Evolutionary conservation across 1,139 yeast species (phyloP).

Genomic region (Suzukiozyma palmioleophila): DNA sequence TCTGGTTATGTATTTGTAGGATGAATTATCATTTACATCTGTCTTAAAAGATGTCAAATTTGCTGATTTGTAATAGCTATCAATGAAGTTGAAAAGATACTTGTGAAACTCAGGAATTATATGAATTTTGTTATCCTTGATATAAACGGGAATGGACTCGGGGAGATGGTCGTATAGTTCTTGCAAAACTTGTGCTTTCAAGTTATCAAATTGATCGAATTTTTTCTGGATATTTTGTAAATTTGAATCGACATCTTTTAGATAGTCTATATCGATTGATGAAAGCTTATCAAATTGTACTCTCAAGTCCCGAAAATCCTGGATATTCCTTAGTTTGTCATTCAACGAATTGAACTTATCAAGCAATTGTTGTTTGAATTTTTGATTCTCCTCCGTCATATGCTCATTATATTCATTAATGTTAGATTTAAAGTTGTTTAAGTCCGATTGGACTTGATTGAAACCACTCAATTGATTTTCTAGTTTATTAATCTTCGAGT

Average conservation of each 20-base stretch:
- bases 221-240: constrained; percentile 8
- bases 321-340: not conserved
- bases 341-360: constrained; percentile 15
- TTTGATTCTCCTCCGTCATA: constrained; percentile 9
- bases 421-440: constrained; percentile 5
- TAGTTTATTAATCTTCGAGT: constrained; percentile 4
- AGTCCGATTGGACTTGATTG: constrained; percentile 7
- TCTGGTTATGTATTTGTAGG: constrained; percentile 13
- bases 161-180: constrained; percentile 24
- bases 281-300: not conserved
- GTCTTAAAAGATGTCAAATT: not conserved
- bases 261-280: not conserved
- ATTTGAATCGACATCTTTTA: not conserved
- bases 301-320: not conserved
- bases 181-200: constrained; percentile 18
- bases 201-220: constrained; percentile 16
- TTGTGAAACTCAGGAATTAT: constrained; percentile 39
- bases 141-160: constrained; percentile 28
- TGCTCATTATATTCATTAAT: constrained; percentile 1
- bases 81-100: constrained; percentile 32
- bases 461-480: constrained; percentile 9
- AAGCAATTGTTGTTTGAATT: constrained; percentile 12
- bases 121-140: constrained; percentile 32
- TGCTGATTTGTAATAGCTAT: constrained; percentile 15
- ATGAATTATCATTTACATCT: not conserved